Evolutionary conservation across 2,329 filamentous ascomycete species (phyloP), one percentile per base, ranked within the genome.

Genomic region (Aspergillus eucalypticola): DNA sequence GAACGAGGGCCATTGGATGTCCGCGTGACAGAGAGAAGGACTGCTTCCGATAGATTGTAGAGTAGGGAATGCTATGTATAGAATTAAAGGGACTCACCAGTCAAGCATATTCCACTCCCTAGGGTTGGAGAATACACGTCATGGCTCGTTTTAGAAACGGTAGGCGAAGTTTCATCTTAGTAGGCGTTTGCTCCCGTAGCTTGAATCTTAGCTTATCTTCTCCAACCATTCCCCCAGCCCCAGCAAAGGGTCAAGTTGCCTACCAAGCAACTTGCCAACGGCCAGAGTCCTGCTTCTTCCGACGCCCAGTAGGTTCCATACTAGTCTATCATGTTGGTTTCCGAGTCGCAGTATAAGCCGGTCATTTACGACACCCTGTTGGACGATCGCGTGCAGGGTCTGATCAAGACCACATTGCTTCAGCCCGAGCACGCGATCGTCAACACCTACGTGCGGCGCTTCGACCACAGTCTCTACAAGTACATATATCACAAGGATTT

Each of bases 151-250:
- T 27, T 27, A 27, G 25, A 27, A 27, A 8, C 25, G 25, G 25
- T 27, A 27, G 25, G 25, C 25, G 25, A 27, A 0, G 25, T 27
- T 27, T 27, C 25, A 27, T 27, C 0, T 27, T 27, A 27, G 25
- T 27, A 27, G 25, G 25, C 25, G 2, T 27, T 27, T 23, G 23
- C 23, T 23, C 23, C 23, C 5, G 23, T 23, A 23, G 23, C 23
- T 23, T 23, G 23, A 23, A 23, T 23, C 23, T 23, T 5, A 23
- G 23, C 23, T 95, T 74, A 98, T 99, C 82, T 99, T 99, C 87
- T 98, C 94, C 80, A 99, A 99, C 87, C 99, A 99, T 86, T 98
- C 95, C 23, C 95, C 94, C 94, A 98, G 82, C 95, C 95, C 32
- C 83, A 90, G 67, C 60, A 88, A 84, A 74, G 95, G n/a, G 38